Conservation (phyloP, 2,329 filamentous ascomycete species). For the Paecilomyces formosus region DNA sequence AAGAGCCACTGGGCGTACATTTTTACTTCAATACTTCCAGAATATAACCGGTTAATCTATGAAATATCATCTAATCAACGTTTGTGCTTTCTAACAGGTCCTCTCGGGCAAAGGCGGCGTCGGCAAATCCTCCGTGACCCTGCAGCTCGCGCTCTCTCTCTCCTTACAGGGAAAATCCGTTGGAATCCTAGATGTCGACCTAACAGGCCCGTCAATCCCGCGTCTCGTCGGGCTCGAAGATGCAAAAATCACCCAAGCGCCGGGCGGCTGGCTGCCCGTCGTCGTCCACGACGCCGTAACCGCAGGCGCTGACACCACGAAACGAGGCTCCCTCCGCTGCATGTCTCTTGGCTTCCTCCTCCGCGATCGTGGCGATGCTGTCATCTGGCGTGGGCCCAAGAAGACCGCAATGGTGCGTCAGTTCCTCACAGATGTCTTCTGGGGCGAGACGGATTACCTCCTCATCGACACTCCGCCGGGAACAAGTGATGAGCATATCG, state of each 20-base stretch:
- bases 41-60: not conserved
- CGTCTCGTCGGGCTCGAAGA: conserved; percentile 86
- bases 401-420: conserved; percentile 99
- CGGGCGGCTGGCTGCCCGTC: conserved; percentile 87
- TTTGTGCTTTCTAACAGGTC: conserved; percentile 38
- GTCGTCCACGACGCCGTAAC: conserved; percentile 60
- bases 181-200: conserved; percentile 90
- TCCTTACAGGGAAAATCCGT: conserved; percentile 80
- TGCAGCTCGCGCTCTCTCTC: conserved; percentile 85
- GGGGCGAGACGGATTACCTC: conserved; percentile 80
- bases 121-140: conserved; percentile 96
- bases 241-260: conserved; percentile 83
- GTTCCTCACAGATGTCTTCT: conserved; percentile 85
- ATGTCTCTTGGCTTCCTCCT: conserved; percentile 94
- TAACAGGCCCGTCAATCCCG: conserved; percentile 93
- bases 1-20: too few relatives aligned
- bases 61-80: conserved; percentile 1
- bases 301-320: conserved; percentile 9
- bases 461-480: conserved; percentile 94
- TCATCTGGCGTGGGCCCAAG: conserved; percentile 96
- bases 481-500: conserved; percentile 95
- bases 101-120: conserved; percentile 97
- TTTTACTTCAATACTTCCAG: not conserved
- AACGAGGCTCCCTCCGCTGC: conserved; percentile 46
- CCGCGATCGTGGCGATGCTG: conserved; percentile 73